These are phyloP conservation scores for Umbelopsis sp. DNA, from an alignment of 192 early-diverging fungal genomes.

Conservation along the genomic window DNA sequence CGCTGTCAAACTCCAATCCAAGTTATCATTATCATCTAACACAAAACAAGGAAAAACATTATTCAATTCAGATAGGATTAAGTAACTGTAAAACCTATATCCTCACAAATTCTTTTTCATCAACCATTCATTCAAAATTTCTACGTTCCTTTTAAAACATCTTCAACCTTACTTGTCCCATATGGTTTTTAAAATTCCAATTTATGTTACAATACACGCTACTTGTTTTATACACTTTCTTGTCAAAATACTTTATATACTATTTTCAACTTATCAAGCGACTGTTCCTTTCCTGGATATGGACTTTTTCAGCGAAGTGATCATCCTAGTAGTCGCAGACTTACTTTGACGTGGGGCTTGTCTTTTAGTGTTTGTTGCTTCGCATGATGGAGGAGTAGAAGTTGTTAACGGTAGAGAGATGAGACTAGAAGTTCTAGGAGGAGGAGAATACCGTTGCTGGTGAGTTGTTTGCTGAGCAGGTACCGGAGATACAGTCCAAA, in stretches of 20 bases:
- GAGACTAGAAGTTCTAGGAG: conserved; percentile 2
- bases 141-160: too few relatives aligned
- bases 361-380: background rate
- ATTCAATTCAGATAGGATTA: background rate
- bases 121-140: background rate
- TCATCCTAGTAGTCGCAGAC: conserved; percentile 8
- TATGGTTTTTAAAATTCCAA: too few relatives aligned
- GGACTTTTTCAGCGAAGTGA: conserved; percentile 1
- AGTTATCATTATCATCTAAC: background rate
- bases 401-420: background rate
- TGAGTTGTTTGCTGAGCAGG: too few relatives aligned
- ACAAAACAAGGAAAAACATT: background rate
- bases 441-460: too few relatives aligned
- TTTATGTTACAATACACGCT: background rate
- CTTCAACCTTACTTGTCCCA: too few relatives aligned
- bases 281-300: background rate
- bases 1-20: background rate
- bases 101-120: background rate
- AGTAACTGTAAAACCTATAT: background rate
- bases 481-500: too few relatives aligned
- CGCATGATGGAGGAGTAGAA: background rate
- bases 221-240: background rate
- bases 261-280: background rate
- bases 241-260: background rate
- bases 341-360: background rate